Evolutionary conservation across 805 yeast species (phyloP).

Genomic region (Candida coleopterorum): DNA sequence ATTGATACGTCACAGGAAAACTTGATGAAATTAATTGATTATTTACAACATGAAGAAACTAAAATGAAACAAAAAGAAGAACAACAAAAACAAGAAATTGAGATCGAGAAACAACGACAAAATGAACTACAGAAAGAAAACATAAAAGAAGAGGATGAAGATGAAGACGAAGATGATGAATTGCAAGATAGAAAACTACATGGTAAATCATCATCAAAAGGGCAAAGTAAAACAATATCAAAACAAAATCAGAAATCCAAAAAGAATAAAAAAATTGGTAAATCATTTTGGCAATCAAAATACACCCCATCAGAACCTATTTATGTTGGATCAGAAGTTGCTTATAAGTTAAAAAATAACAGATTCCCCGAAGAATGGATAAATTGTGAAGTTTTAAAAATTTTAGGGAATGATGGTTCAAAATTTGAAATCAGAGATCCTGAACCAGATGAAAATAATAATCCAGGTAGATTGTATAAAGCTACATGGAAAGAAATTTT

Average conservation of each 20-base stretch:
- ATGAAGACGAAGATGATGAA: slow-evolving; percentile 1
- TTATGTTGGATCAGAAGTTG: slow-evolving; percentile 74
- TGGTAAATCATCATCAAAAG: neutral
- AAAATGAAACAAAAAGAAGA: slow-evolving; percentile 14
- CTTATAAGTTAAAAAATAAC: slow-evolving; percentile 63
- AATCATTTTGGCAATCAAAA: slow-evolving; percentile 47
- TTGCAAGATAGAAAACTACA: neutral
- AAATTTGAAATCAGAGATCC: slow-evolving; percentile 93
- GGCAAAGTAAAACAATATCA: slow-evolving; percentile 9
- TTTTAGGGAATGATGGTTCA: slow-evolving; percentile 66
- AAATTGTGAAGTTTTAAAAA: slow-evolving; percentile 81
- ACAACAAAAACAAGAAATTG: slow-evolving; percentile 2
- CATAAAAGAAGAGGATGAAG: neutral
- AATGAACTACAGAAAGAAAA: neutral
- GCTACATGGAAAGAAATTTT: slow-evolving; percentile 79
- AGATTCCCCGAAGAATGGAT: slow-evolving; percentile 91
- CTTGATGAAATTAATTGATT: slow-evolving; percentile 41
- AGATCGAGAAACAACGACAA: slow-evolving; percentile 3
- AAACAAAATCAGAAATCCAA: slow-evolving; percentile 8
- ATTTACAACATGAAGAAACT: slow-evolving; percentile 16
- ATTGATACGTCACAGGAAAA: slow-evolving; percentile 41
- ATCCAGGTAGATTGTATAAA: slow-evolving; percentile 80
- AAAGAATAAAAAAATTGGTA: slow-evolving; percentile 27
- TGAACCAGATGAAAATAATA: slow-evolving; percentile 91
- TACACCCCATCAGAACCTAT: slow-evolving; percentile 58